Base-by-base conservation (phyloP, 768 basidiomycete genomes). In the Holtermanniella nyarrowii region DNA sequence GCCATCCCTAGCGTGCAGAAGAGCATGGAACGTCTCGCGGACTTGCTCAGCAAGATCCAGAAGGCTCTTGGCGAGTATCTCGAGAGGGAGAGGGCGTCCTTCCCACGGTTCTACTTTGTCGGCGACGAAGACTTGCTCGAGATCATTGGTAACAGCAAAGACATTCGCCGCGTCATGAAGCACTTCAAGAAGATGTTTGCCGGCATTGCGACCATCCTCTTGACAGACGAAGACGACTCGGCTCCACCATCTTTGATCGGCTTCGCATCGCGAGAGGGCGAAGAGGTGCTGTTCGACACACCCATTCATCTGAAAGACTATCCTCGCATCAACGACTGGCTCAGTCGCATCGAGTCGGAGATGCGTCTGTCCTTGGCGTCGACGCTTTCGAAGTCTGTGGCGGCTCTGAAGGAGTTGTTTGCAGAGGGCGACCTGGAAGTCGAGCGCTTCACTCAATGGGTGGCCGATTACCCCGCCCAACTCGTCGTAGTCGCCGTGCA, bases 111-210 rank as follows among this genome's bases (percentile, higher is more conserved):
- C 77, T 99, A 99, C 75, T 99, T 99, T 63, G 90, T 99, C 48
- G 95, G 95, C 63, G 95, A 99, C 73, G 95, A 99, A 68, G 95
- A 99, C 69, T 74, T 99, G 55, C 78, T 99, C 56, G 95, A 99
- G 72, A 99, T 99, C 62, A 97, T 99, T 58, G 95, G 95, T 57
- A 99, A 99, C 76, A 95, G 89, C 79, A 99, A 96, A 72, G 91
- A 97, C 66, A 95, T 97, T 60, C 74, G 89, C 42, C 85, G 95
- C 37, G 87, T 97, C 72, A 89, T 95, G 88, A 99, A 99, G 63
- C 95, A 97, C 74, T 78, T 99, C 54, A 97, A 96, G 77, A 99
- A 99, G 79, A 99, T 99, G 95, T 99, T 99, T 73, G 95, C 95
- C 20, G 95, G 95, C 23, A 84, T 99, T 37, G 84, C 89, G 1